Conservation (phyloP, 176 grass and related monocot species). For the Raddia guianensis region DNA sequence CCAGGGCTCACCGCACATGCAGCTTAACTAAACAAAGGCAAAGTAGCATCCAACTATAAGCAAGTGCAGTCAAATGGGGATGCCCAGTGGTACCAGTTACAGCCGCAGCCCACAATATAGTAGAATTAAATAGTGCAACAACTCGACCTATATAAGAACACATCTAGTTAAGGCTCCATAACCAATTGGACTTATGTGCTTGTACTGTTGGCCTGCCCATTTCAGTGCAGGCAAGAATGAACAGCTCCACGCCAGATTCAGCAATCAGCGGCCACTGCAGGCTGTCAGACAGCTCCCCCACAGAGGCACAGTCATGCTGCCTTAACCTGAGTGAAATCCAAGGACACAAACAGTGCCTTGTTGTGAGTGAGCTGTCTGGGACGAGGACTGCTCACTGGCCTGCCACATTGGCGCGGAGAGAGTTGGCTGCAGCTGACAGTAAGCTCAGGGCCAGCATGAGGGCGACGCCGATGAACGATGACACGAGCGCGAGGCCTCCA, state of each 20-base stretch:
- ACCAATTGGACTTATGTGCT: constrained; percentile 35
- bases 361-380: constrained; percentile 42
- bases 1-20: constrained; percentile 19
- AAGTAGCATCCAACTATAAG: constrained; percentile 19
- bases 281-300: constrained; percentile 35
- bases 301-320: background rate
- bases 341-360: constrained; percentile 39
- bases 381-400: constrained; percentile 43
- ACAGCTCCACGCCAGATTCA: constrained; percentile 21
- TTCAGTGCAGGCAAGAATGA: constrained; percentile 41
- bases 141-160: constrained; percentile 19
- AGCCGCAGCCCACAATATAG: background rate
- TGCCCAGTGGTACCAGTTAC: constrained; percentile 6
- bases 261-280: constrained; percentile 18
- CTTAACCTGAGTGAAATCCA: constrained; percentile 36
- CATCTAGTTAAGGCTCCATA: constrained; percentile 19
- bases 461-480: constrained; percentile 55
- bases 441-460: constrained; percentile 59
- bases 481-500: constrained; percentile 54
- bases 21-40: background rate
- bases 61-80: background rate
- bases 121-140: constrained; percentile 12
- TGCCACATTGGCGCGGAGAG: constrained; percentile 25
- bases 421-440: constrained; percentile 35
- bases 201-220: constrained; percentile 35